These are phyloP conservation scores for Ceratobasidium sp. DNA, from an alignment of 1,284 basidiomycete genomes.

Conservation along the genomic window DNA sequence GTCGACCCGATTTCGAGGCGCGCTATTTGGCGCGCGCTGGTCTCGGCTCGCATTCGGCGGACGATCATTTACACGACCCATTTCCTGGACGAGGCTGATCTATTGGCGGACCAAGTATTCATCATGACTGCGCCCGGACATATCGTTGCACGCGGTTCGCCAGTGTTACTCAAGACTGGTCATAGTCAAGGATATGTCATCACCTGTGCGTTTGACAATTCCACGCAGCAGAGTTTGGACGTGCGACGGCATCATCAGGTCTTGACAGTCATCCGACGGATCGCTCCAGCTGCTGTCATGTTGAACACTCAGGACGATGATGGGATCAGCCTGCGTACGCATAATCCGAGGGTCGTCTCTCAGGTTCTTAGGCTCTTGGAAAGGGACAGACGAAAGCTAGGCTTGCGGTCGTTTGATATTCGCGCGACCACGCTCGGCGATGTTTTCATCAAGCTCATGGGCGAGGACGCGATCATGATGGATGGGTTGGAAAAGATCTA, in stretches of 20 bases:
- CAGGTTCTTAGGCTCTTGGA: conserved; percentile 65
- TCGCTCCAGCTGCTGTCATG: conserved; percentile 22
- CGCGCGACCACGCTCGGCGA: conserved; percentile 79
- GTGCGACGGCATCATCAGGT: conserved; percentile 7
- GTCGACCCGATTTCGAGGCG: conserved; percentile 80
- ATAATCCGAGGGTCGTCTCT: conserved; percentile 54
- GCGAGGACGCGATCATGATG: conserved; percentile 47
- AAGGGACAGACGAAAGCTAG: conserved; percentile 51
- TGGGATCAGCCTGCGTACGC: conserved; percentile 28
- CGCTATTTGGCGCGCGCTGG: conserved; percentile 77
- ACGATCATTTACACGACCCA: conserved; percentile 76
- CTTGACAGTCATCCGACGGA: conserved; percentile 5
- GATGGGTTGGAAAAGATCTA: conserved; percentile 21
- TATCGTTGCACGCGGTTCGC: conserved; percentile 73
- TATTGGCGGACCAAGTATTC: conserved; percentile 76
- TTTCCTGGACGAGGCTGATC: conserved; percentile 81
- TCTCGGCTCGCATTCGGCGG: conserved; percentile 66
- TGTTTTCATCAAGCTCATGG: conserved; percentile 78
- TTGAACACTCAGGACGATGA: conserved; percentile 26
- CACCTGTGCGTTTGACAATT: conserved; percentile 57
- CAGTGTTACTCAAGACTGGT: conserved; percentile 73
- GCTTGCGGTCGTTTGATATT: conserved; percentile 66
- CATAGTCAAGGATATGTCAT: conserved; percentile 76
- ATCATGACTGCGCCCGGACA: conserved; percentile 78
- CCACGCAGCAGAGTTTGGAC: conserved; percentile 26